These are phyloP conservation scores for Tritrichomonas musculus DNA, from an alignment of 208 protist genomes.

Conservation along the genomic window DNA sequence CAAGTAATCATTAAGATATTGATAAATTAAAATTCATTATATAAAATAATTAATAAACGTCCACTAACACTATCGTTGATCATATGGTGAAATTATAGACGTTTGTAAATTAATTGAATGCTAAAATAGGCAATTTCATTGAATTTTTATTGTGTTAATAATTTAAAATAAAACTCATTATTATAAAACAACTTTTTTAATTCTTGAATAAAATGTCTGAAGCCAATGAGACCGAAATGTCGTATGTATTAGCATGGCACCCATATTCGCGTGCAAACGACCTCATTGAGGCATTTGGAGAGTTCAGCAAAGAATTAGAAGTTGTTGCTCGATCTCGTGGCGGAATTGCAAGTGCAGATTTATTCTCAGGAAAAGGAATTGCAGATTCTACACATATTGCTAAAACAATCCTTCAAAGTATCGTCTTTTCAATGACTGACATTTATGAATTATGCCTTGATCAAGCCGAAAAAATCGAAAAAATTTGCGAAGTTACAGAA, in stretches of 20 bases:
- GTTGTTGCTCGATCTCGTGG: conserved; percentile 22
- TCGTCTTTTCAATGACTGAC: conserved; percentile 14
- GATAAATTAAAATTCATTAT: too few species aligned
- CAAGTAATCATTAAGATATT: too few species aligned
- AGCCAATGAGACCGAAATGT: background rate
- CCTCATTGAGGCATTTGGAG: background rate
- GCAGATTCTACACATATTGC: background rate
- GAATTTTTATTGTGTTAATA: too few species aligned
- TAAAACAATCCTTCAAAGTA: background rate
- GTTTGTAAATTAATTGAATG: too few species aligned
- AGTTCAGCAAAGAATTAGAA: conserved; percentile 12
- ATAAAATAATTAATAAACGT: too few species aligned
- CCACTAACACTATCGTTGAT: too few species aligned
- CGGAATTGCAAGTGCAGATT: background rate
- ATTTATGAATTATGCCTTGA: conserved; percentile 6
- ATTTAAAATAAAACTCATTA: too few species aligned
- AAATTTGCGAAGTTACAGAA: background rate
- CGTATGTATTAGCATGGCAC: conserved; percentile 7
- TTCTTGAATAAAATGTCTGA: too few species aligned
- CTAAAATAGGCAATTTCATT: too few species aligned
- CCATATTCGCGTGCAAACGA: conserved; percentile 23
- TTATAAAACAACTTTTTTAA: too few species aligned
- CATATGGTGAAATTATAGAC: too few species aligned
- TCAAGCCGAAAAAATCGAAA: conserved; percentile 31
- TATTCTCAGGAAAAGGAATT: background rate